Percentiles rank a stretch among this genome's conserved stretches.
These are phyloP conservation scores for Leishmania martiniquensis DNA, from an alignment of 208 protist genomes.

Conservation along the genomic window DNA sequence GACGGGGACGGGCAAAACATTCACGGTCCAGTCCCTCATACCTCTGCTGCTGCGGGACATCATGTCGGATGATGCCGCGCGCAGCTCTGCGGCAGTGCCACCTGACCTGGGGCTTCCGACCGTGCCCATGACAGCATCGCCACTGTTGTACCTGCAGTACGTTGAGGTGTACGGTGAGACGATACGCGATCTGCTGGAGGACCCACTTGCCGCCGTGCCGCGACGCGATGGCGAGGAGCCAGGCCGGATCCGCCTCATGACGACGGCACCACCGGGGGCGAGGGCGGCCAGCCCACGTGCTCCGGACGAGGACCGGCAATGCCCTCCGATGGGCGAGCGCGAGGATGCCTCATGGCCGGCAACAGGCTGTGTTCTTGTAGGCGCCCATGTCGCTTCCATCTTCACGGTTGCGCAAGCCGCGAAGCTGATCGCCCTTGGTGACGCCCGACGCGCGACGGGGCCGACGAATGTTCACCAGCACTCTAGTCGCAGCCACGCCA, in stretches of 20 bases:
- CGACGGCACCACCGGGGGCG: slow-evolving; percentile 6
- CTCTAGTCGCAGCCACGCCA: slow-evolving; percentile 90
- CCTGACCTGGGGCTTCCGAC: no score
- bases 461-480: slow-evolving; percentile 91
- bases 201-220: not conserved
- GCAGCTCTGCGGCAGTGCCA: slow-evolving; percentile 1
- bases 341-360: not conserved
- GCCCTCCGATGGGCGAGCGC: not conserved
- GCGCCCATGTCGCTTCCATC: slow-evolving; percentile 59
- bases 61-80: slow-evolving; percentile 32
- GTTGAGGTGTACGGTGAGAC: slow-evolving; percentile 95
- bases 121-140: not conserved
- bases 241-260: slow-evolving; percentile 25
- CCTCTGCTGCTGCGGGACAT: slow-evolving; percentile 85
- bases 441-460: slow-evolving; percentile 81
- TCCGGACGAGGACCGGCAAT: not conserved
- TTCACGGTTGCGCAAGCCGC: slow-evolving; percentile 60
- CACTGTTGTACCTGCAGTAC: slow-evolving; percentile 77
- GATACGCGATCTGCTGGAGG: slow-evolving; percentile 88
- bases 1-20: slow-evolving; percentile 95
- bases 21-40: slow-evolving; percentile 83
- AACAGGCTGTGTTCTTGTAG: slow-evolving; percentile 39
- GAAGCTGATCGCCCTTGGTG: slow-evolving; percentile 74
- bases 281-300: not conserved
- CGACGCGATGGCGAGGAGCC: slow-evolving; percentile 22